Base-by-base conservation (phyloP, 1,139 yeast species). In the Pichia sp. region DNA sequence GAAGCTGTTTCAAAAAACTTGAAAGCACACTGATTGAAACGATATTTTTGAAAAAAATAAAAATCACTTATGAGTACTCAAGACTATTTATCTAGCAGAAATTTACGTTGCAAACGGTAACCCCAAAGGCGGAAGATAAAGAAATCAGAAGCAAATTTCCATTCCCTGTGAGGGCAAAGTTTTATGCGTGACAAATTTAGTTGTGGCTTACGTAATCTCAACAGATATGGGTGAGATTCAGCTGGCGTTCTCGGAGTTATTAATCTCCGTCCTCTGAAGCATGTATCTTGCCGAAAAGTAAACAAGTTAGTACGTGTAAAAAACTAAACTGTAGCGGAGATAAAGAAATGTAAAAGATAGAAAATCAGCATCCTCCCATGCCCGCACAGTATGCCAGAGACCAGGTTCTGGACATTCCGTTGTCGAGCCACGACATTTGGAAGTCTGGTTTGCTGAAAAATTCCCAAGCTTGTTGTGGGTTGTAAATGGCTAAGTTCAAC, bases 341-440 rank as follows among this genome's bases (percentile, higher is more conserved):
- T n/a, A 26, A 19, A 19, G 23, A 19, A 19, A 19, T 2, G 23
- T 42, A 42, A 6, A 42, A 42, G 15, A 36, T 8, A 31, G 11
- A 31, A 31, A 36, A 36, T 41, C 26, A 55, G 41, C 44, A 43
- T 4, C 66, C 67, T 4, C 69, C 67, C 57, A 67, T 61, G 15
- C 72, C 87, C 41, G 90, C 95, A 49, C 87, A 73, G 65, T 81
- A 90, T 0, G 97, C 87, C 62, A 90, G 74, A 51, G 90, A 81
- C 97, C 98, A 92, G 0, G 97, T 87, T 64, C 84, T 73, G 61
- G 96, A 85, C 75, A 90, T 95, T 2, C 99, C 99, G 56, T 82
- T 82, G 66, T 93, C 98, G 58, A 93, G 78, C 72, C 80, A 82
- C 19, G 70, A 67, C 49, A 70, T 65, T 47, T 73, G 67, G 72